These are phyloP conservation scores for Prillingera fragicola DNA, from an alignment of 1,284 basidiomycete genomes.

Conservation along the genomic window DNA sequence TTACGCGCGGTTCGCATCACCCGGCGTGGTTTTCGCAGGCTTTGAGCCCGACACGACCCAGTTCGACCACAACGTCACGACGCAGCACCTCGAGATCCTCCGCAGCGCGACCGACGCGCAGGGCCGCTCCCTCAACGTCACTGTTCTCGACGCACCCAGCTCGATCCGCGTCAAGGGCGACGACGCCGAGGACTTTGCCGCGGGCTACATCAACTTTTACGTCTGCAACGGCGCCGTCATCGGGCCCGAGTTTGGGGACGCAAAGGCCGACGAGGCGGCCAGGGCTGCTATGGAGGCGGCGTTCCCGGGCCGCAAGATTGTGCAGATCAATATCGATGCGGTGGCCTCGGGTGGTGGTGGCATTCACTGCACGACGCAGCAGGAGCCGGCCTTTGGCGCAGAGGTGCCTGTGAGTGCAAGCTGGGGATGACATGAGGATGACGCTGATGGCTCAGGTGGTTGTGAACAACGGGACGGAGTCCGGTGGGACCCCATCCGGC, in stretches of 20 bases:
- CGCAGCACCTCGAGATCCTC: constrained; percentile 3
- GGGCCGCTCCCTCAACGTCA: constrained; percentile 1
- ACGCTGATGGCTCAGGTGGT: too few species aligned
- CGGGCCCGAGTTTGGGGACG: constrained; percentile 6
- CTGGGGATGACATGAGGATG: too few species aligned
- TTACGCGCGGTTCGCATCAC: neutral
- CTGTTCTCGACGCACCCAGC: neutral
- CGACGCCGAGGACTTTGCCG: constrained; percentile 12
- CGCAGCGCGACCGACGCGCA: constrained; percentile 2
- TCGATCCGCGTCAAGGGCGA: neutral
- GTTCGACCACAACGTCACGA: constrained; percentile 8
- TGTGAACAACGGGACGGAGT: too few species aligned
- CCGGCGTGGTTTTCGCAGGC: constrained; percentile 2
- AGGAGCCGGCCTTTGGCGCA: neutral
- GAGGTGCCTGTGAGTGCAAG: too few species aligned
- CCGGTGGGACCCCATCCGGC: too few species aligned
- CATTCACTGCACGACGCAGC: constrained; percentile 10
- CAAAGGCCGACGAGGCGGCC: neutral
- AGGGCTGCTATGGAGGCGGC: neutral
- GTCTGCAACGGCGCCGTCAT: neutral
- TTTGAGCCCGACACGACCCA: constrained; percentile 1
- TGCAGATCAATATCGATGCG: constrained; percentile 5
- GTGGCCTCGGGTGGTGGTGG: constrained; percentile 5
- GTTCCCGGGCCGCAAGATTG: constrained; percentile 2
- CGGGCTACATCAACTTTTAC: constrained; percentile 14